These are phyloP conservation scores for Escallonia herrerae DNA, from an alignment of 129 eudicot genomes.

Conservation along the genomic window DNA sequence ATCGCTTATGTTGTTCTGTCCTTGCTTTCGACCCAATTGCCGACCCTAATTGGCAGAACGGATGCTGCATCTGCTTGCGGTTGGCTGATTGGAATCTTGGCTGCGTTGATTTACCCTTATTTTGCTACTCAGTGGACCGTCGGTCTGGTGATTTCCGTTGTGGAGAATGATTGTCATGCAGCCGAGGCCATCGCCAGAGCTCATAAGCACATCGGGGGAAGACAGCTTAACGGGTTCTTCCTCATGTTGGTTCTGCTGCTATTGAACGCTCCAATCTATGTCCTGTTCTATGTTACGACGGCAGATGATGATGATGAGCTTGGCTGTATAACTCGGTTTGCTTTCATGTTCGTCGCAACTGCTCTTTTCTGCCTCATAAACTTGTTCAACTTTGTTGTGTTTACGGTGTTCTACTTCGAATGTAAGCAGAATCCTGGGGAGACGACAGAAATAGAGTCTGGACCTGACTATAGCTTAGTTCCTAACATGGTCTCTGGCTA, in stretches of 20 bases:
- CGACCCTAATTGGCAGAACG: neutral
- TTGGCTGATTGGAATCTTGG: neutral
- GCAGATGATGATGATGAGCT: slow-evolving; percentile 19
- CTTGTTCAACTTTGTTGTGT: slow-evolving; percentile 6
- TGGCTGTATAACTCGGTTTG: neutral
- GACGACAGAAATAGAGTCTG: neutral
- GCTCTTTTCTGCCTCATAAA: slow-evolving; percentile 10
- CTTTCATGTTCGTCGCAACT: slow-evolving; percentile 4
- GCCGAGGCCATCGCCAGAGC: slow-evolving; percentile 3
- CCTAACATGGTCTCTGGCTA: neutral
- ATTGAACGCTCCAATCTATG: slow-evolving; percentile 1
- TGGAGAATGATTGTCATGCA: slow-evolving; percentile 4
- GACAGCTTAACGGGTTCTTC: slow-evolving; percentile 9
- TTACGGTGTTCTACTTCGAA: slow-evolving; percentile 10
- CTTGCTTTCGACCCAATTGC: neutral
- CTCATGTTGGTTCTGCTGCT: slow-evolving; percentile 6
- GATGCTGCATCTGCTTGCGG: neutral
- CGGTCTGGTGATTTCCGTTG: slow-evolving; percentile 10
- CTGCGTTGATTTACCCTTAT: slow-evolving; percentile 14
- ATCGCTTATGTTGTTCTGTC: neutral
- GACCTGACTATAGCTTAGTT: neutral
- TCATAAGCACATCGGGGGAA: neutral
- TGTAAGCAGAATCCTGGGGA: neutral
- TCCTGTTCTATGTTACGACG: slow-evolving; percentile 9
- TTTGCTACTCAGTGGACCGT: slow-evolving; percentile 15